phyloP scores from a whole-genome alignment of 306 rosid species.

The Cicer pinnatifidum region DNA sequence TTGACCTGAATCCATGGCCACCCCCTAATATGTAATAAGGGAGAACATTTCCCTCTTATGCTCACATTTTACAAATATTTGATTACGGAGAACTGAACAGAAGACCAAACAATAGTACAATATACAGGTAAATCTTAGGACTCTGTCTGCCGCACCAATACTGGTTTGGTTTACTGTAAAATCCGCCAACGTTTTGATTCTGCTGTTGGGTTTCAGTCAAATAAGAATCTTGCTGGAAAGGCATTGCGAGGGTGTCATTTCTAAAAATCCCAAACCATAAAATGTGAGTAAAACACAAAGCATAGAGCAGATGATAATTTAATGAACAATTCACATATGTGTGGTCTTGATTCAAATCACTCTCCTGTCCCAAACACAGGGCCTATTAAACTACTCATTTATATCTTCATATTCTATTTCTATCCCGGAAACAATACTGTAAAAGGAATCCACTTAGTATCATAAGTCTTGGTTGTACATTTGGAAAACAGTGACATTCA shows the following conservation, averaged over 20 bases:
- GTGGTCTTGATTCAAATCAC: neutral
- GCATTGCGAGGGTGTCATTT: slow-evolving; percentile 8
- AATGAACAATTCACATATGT: slow-evolving; percentile 36
- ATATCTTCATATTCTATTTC: slow-evolving; percentile 27
- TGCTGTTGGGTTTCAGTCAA: neutral
- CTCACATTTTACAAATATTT: too few species aligned
- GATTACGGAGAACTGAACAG: too few species aligned
- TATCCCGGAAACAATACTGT: slow-evolving; percentile 26
- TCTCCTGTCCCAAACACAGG: slow-evolving; percentile 3
- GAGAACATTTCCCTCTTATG: too few species aligned
- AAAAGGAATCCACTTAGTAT: neutral
- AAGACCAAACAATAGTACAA: too few species aligned
- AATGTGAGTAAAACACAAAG: neutral
- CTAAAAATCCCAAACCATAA: slow-evolving; percentile 28
- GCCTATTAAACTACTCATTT: slow-evolving; percentile 1
- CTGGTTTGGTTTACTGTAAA: neutral
- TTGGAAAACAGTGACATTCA: slow-evolving; percentile 34
- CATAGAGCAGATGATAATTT: slow-evolving; percentile 3
- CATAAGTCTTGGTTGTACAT: slow-evolving; percentile 23
- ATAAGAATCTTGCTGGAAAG: neutral
- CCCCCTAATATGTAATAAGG: too few species aligned
- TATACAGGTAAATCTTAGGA: too few species aligned
- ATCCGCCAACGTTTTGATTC: neutral
- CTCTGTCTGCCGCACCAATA: neutral
- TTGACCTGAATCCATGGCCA: too few species aligned